Evolutionary conservation across 2,329 filamentous ascomycete species (phyloP), one percentile per base, ranked within the genome.

Genomic region (Trichoderma koningii): DNA sequence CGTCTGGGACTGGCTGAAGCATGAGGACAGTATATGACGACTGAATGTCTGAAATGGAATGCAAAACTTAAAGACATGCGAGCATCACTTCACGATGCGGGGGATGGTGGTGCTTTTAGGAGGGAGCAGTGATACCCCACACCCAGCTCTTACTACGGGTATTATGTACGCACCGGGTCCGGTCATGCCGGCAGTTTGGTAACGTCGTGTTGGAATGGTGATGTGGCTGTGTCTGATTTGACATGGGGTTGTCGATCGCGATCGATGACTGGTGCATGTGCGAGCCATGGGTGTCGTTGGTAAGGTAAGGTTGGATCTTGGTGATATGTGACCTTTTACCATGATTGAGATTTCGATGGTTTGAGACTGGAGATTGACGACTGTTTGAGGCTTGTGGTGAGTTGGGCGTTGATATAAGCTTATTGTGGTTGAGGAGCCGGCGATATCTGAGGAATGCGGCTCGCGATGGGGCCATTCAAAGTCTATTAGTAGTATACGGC

Each of bases 221-320:
- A 52, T 19, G 48, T 52, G 48, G 48, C 48, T 52, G 48, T 52
- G 48, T 28, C n/a, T 52, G 48, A 30, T 30, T 52, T 28, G 48
- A 52, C 48, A 52, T 52, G 48, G 48, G 28, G 28, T 44, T 34
- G 48, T 52, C 48, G 48, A 52, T 52, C 48, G 48, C 28, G 48
- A 30, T 52, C 15, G 48, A 52, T 52, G 48, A 52, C 48, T 52
- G 48, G 26, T 34, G 26, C n/a, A 30, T 34, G 26, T 30, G 48
- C 17, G n/a, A 9, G 48, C 17, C 17, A 34, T 34, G 17, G 34
- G 3, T 3, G 34, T 38, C 2, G 34, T 14, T 38, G 10, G 10
- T 14, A 3, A 14, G 2, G 34, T 38, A 0, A 14, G 12, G 10
- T 14, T 38, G 34, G 12, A 38, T 34, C 7, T 7, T 10, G 9